Base-by-base conservation (phyloP, 345 rosid genomes). In the Cardamine chenopodiifolia region DNA sequence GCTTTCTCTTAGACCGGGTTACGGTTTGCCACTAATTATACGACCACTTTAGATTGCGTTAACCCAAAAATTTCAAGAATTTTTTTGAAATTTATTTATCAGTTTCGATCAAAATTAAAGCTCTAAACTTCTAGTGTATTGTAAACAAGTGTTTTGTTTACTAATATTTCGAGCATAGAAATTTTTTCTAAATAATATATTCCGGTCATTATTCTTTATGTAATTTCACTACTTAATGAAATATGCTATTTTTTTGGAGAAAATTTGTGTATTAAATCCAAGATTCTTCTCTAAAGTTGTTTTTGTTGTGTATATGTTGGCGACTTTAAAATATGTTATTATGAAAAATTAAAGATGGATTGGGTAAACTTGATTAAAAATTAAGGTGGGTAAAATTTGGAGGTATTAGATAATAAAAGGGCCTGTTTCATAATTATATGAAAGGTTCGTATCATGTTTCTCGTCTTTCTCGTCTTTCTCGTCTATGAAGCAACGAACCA, bases 1-100 rank as follows among this genome's bases (percentile, higher is more conserved):
- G 86, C 91, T 94, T 35, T 86, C 98, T 52, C 79, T 94, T 6
- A 81, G 97, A 83, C 98, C 97, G 3, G 66, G 73, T 26, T 57
- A 74, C 47, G 98, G 98, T 2, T 59, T 89, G 73, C 98, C 95
- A 59, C 87, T 94, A 74, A 64, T 87, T 19, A 68, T 89, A 52
- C 71, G 72, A 48, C 84, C 97, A 26, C 75, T 90, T 19, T 82
- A 79, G 59, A 20, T 69, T 10, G 29, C 29, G 29, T 20, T 40
- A 59, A 18, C 19, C 0, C 19, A 14, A 39, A 73, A 19, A 37
- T 20, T 45, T 31, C 7, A 20, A n/a, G 20, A 45, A 7, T 7
- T 17, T 4, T 45, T 45, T 45, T 1, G 5, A 42, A 44, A 44
- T 8, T 44, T 44, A 1, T 45, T 45, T 14, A 44, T 45, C 49